phyloP scores from a whole-genome alignment of 148 eudicot species.

The Polygonum maritimum region DNA sequence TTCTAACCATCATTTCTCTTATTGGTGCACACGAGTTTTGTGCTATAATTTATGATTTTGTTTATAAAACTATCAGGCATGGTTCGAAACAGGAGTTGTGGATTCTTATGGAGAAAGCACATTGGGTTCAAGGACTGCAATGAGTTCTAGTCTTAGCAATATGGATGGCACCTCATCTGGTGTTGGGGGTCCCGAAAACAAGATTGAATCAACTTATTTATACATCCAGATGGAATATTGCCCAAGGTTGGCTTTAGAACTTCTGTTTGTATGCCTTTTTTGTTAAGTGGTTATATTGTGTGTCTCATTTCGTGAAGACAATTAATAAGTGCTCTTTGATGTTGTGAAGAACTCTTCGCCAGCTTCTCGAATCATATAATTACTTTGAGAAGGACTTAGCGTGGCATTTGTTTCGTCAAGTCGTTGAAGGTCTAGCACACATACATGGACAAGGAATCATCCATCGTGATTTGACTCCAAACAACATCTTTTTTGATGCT shows the following conservation, averaged over 20 bases:
- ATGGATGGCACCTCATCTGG: constrained; percentile 51
- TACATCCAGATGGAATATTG: constrained; percentile 99
- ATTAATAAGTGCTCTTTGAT: neutral
- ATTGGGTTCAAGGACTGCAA: constrained; percentile 59
- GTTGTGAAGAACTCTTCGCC: constrained; percentile 70
- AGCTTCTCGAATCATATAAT: constrained; percentile 78
- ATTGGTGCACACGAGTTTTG: neutral
- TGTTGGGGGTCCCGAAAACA: constrained; percentile 31
- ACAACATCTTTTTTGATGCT: constrained; percentile 92
- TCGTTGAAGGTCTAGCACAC: constrained; percentile 91
- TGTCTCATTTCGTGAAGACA: neutral
- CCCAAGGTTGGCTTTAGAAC: constrained; percentile 52
- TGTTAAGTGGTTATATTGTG: neutral
- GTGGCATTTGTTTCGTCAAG: constrained; percentile 90
- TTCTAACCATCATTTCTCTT: neutral
- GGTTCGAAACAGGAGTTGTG: constrained; percentile 82
- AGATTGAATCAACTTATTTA: constrained; percentile 67
- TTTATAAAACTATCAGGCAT: constrained; percentile 53
- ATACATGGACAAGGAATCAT: constrained; percentile 96
- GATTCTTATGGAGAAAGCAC: constrained; percentile 37
- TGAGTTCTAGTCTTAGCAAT: constrained; percentile 49
- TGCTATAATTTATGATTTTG: neutral
- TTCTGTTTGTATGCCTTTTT: no score
- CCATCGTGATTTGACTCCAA: constrained; percentile 97
- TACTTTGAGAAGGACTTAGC: constrained; percentile 84